These are phyloP conservation scores for Harringtonia aguacate DNA, from an alignment of 2,329 filamentous ascomycete genomes.

Conservation along the genomic window DNA sequence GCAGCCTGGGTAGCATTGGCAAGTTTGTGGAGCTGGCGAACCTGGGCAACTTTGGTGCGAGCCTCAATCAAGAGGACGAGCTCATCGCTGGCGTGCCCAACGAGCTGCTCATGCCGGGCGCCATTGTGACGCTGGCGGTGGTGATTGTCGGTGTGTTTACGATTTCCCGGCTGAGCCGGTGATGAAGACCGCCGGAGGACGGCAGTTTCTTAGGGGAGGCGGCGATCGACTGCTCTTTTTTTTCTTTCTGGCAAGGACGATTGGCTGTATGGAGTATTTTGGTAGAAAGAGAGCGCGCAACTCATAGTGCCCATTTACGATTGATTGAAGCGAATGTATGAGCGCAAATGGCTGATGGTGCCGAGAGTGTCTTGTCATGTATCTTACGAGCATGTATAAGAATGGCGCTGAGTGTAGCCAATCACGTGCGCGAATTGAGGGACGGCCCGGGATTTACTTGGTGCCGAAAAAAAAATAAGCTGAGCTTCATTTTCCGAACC, in stretches of 20 bases:
- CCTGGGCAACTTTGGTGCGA: too few relatives aligned
- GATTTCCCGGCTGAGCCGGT: conserved; percentile 58
- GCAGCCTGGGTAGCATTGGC: conserved; percentile 4
- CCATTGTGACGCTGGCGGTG: conserved; percentile 88
- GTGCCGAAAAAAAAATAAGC: conserved; percentile 1
- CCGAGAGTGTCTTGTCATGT: too few relatives aligned
- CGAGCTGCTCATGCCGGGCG: conserved; percentile 83
- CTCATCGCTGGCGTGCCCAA: conserved; percentile 88
- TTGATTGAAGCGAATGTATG: too few relatives aligned
- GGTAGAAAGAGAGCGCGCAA: background rate
- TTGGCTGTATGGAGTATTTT: background rate
- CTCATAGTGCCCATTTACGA: background rate
- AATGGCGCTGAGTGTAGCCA: too few relatives aligned
- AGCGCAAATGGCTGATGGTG: too few relatives aligned
- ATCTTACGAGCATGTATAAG: too few relatives aligned
- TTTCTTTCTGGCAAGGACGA: background rate
- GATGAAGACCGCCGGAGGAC: too few relatives aligned
- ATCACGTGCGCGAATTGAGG: background rate
- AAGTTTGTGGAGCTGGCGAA: background rate
- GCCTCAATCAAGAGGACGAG: conserved; percentile 41
- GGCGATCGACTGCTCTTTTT: background rate
- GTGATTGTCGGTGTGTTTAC: conserved; percentile 92
- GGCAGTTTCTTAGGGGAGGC: too few relatives aligned
- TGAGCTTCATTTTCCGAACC: background rate
- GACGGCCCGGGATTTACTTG: background rate